A percentile compares a stretch with the other conserved stretches of the same genome.
These are phyloP conservation scores for Apiospora pterosperma DNA, from an alignment of 2,329 filamentous ascomycete genomes.

Conservation along the genomic window DNA sequence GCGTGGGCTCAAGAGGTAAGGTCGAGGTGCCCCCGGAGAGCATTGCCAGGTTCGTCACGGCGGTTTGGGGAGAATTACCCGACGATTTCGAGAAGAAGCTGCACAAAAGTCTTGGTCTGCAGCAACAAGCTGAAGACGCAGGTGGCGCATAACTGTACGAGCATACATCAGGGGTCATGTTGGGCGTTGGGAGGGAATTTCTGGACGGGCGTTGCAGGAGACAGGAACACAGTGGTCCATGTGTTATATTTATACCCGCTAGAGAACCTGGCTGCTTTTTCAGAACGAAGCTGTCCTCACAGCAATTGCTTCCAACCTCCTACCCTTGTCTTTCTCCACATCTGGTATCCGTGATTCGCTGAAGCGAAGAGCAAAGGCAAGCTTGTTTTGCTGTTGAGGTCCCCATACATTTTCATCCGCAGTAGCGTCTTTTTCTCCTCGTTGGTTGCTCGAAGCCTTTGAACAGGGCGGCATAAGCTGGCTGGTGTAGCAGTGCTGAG, in stretches of 20 bases:
- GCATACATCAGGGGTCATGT: too few species aligned
- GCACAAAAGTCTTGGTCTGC: constrained; percentile 57
- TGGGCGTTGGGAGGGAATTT: background rate
- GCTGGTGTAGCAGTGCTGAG: background rate
- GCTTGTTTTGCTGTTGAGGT: background rate
- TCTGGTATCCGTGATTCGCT: background rate
- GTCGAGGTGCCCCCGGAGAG: constrained; percentile 78
- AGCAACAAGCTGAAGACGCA: background rate
- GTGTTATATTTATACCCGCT: background rate
- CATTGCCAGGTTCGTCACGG: constrained; percentile 65
- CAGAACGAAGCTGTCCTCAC: background rate
- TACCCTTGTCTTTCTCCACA: background rate
- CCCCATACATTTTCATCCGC: background rate
- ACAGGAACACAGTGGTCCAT: background rate
- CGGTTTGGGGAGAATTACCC: constrained; percentile 51
- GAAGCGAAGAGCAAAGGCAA: background rate
- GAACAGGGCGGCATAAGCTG: background rate
- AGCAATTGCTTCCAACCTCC: background rate
- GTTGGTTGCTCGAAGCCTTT: background rate
- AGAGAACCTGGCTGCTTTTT: background rate
- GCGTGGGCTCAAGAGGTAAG: constrained; percentile 80
- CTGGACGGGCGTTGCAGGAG: background rate
- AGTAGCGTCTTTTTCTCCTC: background rate
- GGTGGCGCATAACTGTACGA: background rate
- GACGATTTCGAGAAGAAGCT: constrained; percentile 61